phyloP scores from a whole-genome alignment of 441 rosid species.

The Mallotus japonicus region DNA sequence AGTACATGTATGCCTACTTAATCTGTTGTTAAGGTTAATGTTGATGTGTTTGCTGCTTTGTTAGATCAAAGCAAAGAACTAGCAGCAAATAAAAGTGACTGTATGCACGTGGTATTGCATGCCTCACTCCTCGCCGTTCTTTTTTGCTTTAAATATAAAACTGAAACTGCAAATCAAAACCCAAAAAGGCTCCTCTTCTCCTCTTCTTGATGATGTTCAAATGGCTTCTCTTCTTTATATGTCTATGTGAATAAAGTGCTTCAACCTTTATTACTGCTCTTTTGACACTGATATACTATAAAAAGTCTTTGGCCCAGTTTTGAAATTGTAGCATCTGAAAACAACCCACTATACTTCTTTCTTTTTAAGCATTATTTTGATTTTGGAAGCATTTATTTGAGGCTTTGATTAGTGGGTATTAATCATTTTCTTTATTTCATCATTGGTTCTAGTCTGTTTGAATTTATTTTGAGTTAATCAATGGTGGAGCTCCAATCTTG shows the following conservation, averaged over 20 bases:
- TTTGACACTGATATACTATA: neutral
- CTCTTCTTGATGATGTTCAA: neutral
- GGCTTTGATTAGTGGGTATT: conserved; percentile 2
- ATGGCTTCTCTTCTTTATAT: neutral
- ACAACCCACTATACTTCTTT: neutral
- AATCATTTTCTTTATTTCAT: neutral
- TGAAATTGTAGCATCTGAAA: no score
- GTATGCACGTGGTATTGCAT: conserved; percentile 47
- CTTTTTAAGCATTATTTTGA: neutral
- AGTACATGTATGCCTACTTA: no score
- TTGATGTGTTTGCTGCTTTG: neutral
- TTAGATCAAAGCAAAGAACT: neutral
- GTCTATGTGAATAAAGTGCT: no score
- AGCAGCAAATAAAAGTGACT: no score
- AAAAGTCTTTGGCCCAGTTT: no score
- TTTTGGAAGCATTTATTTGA: no score
- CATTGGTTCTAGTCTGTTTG: neutral
- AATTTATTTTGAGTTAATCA: neutral
- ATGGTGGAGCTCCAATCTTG: conserved; percentile 52
- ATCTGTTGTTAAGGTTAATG: neutral
- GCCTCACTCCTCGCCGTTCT: conserved; percentile 34
- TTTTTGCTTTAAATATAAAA: conserved; percentile 27
- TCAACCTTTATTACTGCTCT: neutral
- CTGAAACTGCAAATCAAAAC: conserved; percentile 22
- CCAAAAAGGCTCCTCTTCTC: neutral